Base-by-base conservation (phyloP, 768 basidiomycete genomes). In the Rhizopogon vinicolor region DNA sequence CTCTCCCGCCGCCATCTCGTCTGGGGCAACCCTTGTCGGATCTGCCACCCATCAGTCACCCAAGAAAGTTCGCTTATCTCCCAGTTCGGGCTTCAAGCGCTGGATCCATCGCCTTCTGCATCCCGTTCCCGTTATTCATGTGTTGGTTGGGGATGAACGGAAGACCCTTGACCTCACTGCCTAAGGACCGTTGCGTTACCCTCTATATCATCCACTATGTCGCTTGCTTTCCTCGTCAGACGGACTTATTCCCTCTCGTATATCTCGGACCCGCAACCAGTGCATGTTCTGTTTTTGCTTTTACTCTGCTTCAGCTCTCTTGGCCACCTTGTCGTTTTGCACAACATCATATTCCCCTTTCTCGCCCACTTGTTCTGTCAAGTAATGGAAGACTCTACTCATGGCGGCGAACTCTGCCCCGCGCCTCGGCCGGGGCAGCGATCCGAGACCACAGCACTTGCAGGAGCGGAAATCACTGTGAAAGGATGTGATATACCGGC, bases 81-180 rank as follows among this genome's bases (percentile, higher is more conserved):
- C 19, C 25, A 51, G 33, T 12, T 35, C 18, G 18, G 43, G 41
- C 16, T 52, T 56, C 25, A 53, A 42, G 55, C 41, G 51, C 14
- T 57, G 53, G 56, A 31, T 57, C 18, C 33, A 13, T 31, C 56
- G 52, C n/a, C 25, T 54, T 18, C 39, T 53, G 54, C 35, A 45
- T 31, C 56, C 56, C 8, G 28, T 57, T 29, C 56, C 56, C 28
- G 31, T 22, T 25, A 53, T 45, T 8, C 31, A 41, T 37, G 41
- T 19, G 9, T 39, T 55, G 22, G 29, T 46, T 22, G 56, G 56
- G 16, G 44, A 44, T 40, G 31, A 44, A 28, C 53, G 53, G 14
- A 57, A 39, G 56, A 31, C 25, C 5, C 33, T 54, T 54, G 56
- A 54, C 33, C 46, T 48, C 33, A 48, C 46, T 35, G 33, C 46